These are phyloP conservation scores for Malus fusca DNA, from an alignment of 306 rosid species.

Conservation along the genomic window DNA sequence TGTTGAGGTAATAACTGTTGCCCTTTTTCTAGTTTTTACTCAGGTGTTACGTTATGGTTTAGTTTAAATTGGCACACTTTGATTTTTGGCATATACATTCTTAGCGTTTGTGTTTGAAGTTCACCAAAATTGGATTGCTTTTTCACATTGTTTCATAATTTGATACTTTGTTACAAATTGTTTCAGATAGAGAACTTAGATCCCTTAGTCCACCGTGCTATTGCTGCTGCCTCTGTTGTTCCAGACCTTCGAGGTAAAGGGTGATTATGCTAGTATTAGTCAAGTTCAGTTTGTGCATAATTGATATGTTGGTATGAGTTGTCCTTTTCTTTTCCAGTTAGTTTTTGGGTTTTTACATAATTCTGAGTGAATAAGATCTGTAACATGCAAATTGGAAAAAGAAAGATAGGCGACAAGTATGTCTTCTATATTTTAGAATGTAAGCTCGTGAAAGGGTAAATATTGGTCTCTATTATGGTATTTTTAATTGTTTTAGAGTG, in stretches of 20 bases:
- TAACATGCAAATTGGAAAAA: background rate
- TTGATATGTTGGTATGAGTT: background rate
- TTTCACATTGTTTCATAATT: background rate
- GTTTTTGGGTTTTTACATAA: background rate
- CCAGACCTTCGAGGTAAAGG: constrained; percentile 78
- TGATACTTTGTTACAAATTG: constrained; percentile 19
- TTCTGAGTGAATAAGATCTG: background rate
- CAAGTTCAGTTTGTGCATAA: background rate
- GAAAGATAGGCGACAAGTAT: background rate
- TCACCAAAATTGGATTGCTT: background rate
- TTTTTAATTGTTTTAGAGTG: background rate
- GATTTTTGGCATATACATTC: background rate
- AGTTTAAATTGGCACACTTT: background rate
- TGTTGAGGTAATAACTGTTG: constrained; percentile 52
- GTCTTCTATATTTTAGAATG: background rate
- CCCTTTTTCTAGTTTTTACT: background rate
- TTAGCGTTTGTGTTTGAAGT: background rate
- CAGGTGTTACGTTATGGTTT: background rate
- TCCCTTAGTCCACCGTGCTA: constrained; percentile 70
- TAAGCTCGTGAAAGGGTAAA: background rate
- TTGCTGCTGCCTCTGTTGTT: constrained; percentile 51
- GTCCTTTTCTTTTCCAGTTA: background rate
- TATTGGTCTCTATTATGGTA: background rate
- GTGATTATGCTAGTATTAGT: background rate
- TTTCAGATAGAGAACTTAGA: constrained; percentile 70